These are phyloP conservation scores for Tirmania nivea DNA, from an alignment of 495 filamentous ascomycete genomes.

Conservation along the genomic window DNA sequence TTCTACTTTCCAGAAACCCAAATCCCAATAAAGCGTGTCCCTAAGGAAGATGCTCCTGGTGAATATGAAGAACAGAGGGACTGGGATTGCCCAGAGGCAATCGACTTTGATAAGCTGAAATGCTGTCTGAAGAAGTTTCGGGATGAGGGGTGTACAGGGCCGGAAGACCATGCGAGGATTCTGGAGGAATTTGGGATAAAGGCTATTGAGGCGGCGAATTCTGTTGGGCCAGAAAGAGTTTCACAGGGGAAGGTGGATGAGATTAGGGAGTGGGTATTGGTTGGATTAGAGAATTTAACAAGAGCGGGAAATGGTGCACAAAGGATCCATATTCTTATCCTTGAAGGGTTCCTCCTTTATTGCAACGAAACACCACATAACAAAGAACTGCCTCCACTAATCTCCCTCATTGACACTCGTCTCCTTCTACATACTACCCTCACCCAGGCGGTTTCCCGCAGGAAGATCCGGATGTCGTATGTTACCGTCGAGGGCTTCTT, in stretches of 20 bases:
- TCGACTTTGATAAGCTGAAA: constrained; percentile 44
- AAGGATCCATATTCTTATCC: neutral
- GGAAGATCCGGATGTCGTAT: neutral
- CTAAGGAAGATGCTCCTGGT: neutral
- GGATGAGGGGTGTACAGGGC: constrained; percentile 21
- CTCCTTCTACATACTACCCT: neutral
- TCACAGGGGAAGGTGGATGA: neutral
- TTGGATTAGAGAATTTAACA: neutral
- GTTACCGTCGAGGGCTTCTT: constrained; percentile 51
- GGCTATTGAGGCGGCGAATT: neutral
- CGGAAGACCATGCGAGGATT: neutral
- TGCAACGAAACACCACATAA: neutral
- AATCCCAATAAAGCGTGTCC: constrained; percentile 27
- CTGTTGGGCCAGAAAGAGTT: neutral
- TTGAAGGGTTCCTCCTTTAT: neutral
- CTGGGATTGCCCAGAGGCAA: constrained; percentile 64
- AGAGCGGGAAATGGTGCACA: neutral
- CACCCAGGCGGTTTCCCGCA: neutral
- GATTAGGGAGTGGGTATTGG: neutral
- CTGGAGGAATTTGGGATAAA: neutral
- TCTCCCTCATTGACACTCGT: neutral
- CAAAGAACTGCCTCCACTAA: neutral
- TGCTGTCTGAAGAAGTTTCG: constrained; percentile 40
- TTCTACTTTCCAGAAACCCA: constrained; percentile 64
- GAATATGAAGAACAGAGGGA: constrained; percentile 22